Percentiles rank a stretch among this genome's conserved stretches.
These are phyloP conservation scores for Millerozyma acaciae DNA, from an alignment of 805 yeast species.

Conservation along the genomic window DNA sequence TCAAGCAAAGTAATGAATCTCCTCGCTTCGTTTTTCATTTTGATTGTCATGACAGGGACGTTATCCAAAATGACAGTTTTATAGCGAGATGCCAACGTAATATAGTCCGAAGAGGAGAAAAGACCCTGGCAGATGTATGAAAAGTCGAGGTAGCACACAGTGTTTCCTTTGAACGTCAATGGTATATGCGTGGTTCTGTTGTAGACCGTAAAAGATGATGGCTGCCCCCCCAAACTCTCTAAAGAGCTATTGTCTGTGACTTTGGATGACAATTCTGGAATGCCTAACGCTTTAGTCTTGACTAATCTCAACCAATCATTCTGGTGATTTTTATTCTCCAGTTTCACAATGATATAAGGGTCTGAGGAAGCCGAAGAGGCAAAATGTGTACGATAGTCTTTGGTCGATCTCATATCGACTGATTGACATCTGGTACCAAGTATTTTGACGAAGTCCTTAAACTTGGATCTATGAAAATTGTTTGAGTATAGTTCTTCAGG, in stretches of 20 bases:
- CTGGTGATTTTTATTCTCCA: conserved; percentile 19
- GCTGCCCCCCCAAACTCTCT: conserved; percentile 13
- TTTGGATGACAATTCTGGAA: conserved; percentile 7
- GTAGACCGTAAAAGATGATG: conserved; percentile 45
- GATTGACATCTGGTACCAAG: conserved; percentile 57
- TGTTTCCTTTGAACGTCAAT: conserved; percentile 29
- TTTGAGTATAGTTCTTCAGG: conserved; percentile 71
- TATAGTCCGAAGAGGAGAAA: conserved; percentile 66
- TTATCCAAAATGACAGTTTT: conserved; percentile 55
- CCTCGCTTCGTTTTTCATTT: conserved; percentile 64
- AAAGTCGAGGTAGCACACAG: conserved; percentile 49
- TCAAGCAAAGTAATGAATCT: conserved; percentile 63
- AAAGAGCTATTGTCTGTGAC: conserved; percentile 5
- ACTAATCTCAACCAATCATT: conserved; percentile 34
- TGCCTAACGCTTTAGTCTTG: conserved; percentile 13
- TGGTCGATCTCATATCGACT: conserved; percentile 55
- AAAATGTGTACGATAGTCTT: conserved; percentile 49
- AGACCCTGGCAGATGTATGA: conserved; percentile 52
- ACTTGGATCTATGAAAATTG: conserved; percentile 56
- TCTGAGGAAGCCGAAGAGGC: conserved; percentile 13
- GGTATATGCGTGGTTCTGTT: conserved; percentile 52
- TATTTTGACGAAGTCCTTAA: conserved; percentile 53
- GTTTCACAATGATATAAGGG: conserved; percentile 32
- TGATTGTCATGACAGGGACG: conserved; percentile 55
- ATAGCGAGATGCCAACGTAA: conserved; percentile 59